A percentile compares a stretch with the other conserved stretches of the same genome.
Conservation (phyloP, 2,329 filamentous ascomycete genomes). For the Fusarium mangiferae region DNA sequence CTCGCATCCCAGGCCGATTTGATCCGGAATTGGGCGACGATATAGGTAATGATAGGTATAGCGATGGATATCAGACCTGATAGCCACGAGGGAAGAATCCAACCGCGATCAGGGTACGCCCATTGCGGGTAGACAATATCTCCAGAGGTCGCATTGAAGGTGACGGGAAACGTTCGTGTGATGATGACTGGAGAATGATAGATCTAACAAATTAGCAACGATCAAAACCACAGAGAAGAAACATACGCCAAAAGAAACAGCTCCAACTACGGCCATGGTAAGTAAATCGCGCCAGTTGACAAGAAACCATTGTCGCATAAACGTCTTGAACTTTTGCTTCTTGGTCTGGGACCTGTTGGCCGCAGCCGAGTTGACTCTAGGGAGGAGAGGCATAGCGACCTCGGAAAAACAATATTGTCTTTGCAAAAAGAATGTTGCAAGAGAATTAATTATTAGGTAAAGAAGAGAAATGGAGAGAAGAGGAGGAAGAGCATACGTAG, state of each 20-base stretch:
- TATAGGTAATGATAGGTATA: conserved; percentile 67
- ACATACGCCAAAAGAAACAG: conserved; percentile 45
- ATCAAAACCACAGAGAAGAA: rapidly evolving
- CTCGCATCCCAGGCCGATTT: conserved; percentile 68
- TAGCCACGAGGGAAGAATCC: conserved; percentile 69
- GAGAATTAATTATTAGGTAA: not conserved
- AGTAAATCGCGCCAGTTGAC: conserved; percentile 68
- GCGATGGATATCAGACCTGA: conserved; percentile 66
- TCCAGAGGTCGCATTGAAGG: conserved; percentile 62
- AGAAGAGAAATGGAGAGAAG: not conserved
- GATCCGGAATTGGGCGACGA: conserved; percentile 67
- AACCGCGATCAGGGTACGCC: conserved; percentile 71
- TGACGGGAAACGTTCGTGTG: conserved; percentile 70
- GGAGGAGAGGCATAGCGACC: conserved; percentile 35
- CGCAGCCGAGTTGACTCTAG: conserved; percentile 18
- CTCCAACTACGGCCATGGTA: conserved; percentile 64
- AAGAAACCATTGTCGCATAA: conserved; percentile 62
- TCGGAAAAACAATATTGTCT: not conserved
- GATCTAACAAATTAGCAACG: conserved; percentile 50
- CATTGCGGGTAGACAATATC: conserved; percentile 72
- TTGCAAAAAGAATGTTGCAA: not conserved
- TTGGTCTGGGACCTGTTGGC: conserved; percentile 1
- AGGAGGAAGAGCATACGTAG: not conserved
- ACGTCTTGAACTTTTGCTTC: conserved; percentile 25
- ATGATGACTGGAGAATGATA: conserved; percentile 65